Evolutionary conservation across 1,284 basidiomycete genomes (phyloP), one percentile per base, ranked within the genome.

Genomic region (Xerocomus nothofagi): DNA sequence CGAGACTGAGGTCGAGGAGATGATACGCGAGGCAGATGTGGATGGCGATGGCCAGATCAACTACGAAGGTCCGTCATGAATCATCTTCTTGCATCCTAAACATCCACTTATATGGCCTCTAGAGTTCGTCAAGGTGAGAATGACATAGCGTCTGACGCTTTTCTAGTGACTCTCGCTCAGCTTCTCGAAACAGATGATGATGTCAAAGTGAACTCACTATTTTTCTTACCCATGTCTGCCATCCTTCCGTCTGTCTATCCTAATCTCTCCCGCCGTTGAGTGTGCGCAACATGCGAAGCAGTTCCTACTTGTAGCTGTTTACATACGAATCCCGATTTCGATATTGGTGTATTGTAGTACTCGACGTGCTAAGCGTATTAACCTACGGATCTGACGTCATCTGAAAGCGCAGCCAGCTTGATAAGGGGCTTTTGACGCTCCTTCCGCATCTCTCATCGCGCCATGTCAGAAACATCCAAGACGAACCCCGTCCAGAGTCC

Each of bases 1-100:
- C 15, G 93, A 98, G 63, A 82, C 74, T 31, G 96, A 98, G 74
- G 92, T 98, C 54, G 91, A 95, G 61, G 93, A 97, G 76, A 98
- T 99, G 96, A 98, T 99, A 70, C 84, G 93, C 51, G 96, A 98
- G 73, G 96, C 96, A 47, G 96, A 99, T 71, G 83, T 93, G 45
- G 94, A 98, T 67, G 95, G 93, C 36, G 92, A 95, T 69, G 92
- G 92, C 30, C 88, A 91, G 72, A 91, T 91, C 73, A 89, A 91
- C 71, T 91, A 91, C 66, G 82, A 85, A 7, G 88, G 88, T 89
- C 56, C 56, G 81, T 71, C 14, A 20, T 41, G 37, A 17, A 21
- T 12, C 11, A 11, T 18, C 24, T 42, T 53, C 15, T 23, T 17
- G 8, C 9, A 8, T 21, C 31, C 33, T 32, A 2, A 37, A 6